Evolutionary conservation across 306 rosid genomes (phyloP), one percentile per base, ranked within the genome.

Genomic region (Echinosophora koreensis): DNA sequence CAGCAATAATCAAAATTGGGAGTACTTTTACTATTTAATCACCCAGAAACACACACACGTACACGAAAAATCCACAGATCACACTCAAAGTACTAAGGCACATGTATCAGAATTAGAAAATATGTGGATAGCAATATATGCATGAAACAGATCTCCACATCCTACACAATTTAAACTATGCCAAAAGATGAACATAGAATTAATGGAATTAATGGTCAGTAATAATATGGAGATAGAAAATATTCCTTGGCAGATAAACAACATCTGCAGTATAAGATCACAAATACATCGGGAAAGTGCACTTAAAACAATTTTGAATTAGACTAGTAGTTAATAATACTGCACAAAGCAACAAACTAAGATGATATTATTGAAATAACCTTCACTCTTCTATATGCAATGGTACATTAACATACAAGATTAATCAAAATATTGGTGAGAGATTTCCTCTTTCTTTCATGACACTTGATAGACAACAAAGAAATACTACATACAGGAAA

Each of bases 1-100:
- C 64, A 85, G 79, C 18, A 59, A 66, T n/a, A 72, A 64, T 62
- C 52, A 77, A 84, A 71, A 10, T 14, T 16, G 49, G 6, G 37
- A 4, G 4, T 5, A 11, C 4, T 49, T 30, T 13, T 2, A 38
- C 2, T 46, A 78, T 77, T 34, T 17, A 37, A 49, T 63, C 7
- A 37, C 22, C 4, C 46, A 35, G 12, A 34, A 2, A 63, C 28
- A 5, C 13, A 2, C 22, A 22, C 22, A 30, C 2, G 32, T 3
- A 2, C 32, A 3, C 3, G 32, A 50, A 18, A 59, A 73, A 65
- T 5, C 42, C 58, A 65, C 38, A 71, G 17, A 39, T 41, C 74
- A 57, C 4, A 8, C 51, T 59, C 30, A 58, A 42, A 57, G 6
- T 13, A 39, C 60, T 44, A n/a, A 5, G 67, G 12, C 49, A 63